Percentiles rank a stretch among this genome's conserved stretches.
Conservation (phyloP, 1,284 basidiomycete species). For the Moesziomyces antarcticus region DNA sequence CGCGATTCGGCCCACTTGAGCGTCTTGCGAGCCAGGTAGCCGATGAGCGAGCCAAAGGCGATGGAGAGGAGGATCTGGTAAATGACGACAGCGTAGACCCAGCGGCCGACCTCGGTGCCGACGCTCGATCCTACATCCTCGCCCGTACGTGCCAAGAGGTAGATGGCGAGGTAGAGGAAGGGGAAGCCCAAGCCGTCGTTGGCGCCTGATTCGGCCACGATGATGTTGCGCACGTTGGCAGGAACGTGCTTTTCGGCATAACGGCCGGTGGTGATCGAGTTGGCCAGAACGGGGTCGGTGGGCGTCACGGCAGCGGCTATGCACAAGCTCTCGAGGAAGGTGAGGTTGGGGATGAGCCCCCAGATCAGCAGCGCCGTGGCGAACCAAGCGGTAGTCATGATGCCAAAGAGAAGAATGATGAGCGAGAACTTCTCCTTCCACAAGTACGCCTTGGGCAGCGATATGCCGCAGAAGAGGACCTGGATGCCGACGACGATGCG, state of each 20-base stretch:
- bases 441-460: conserved; percentile 67
- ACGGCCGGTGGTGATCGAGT: conserved; percentile 67
- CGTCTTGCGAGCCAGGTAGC: conserved; percentile 68
- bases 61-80: conserved; percentile 68
- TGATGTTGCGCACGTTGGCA: conserved; percentile 67
- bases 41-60: conserved; percentile 67
- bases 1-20: conserved; percentile 67
- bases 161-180: conserved; percentile 67
- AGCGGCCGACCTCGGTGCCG: conserved; percentile 65
- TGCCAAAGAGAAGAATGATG: conserved; percentile 63
- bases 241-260: conserved; percentile 69
- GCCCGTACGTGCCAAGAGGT: conserved; percentile 55
- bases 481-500: conserved; percentile 67
- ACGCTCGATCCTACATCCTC: conserved; percentile 57
- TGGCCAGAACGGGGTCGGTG: conserved; percentile 69
- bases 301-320: conserved; percentile 69
- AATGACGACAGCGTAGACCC: conserved; percentile 68
- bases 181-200: conserved; percentile 69
- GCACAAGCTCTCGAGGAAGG: conserved; percentile 68
- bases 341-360: conserved; percentile 66
- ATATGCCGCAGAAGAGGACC: conserved; percentile 69
- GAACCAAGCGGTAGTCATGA: conserved; percentile 70
- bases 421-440: conserved; percentile 64
- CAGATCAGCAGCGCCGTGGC: conserved; percentile 67
- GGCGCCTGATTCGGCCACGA: conserved; percentile 69